These are phyloP conservation scores for Ophiosphaerella narmari DNA, from an alignment of 2,329 filamentous ascomycete genomes.

Conservation along the genomic window DNA sequence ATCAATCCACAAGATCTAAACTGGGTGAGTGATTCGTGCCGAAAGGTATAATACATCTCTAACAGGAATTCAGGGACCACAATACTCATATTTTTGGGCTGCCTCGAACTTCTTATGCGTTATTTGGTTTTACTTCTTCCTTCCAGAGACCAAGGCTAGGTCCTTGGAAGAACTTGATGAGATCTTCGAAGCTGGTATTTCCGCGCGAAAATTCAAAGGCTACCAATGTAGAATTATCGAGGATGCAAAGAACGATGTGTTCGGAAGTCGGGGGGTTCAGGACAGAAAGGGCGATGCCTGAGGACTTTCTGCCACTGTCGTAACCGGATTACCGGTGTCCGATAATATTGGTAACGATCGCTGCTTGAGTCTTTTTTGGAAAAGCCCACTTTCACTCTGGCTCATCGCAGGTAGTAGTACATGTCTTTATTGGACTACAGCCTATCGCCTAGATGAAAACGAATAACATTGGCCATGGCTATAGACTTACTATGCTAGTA, in stretches of 20 bases:
- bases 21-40: constrained; percentile 36
- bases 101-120: constrained; percentile 52
- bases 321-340: too few species aligned
- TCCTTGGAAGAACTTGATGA: constrained; percentile 36
- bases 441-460: background rate
- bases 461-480: constrained; percentile 1
- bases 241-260: constrained; percentile 22
- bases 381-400: too few species aligned
- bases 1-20: constrained; percentile 46
- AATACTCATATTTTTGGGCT: constrained; percentile 33
- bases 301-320: background rate
- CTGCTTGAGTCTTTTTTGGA: too few species aligned
- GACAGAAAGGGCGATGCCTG: background rate
- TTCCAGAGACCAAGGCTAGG: constrained; percentile 54
- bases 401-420: background rate
- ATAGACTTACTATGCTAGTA: constrained; percentile 14
- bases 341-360: too few species aligned
- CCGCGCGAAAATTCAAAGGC: constrained; percentile 24
- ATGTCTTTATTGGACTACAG: background rate
- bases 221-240: constrained; percentile 30
- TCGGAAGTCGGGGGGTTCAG: constrained; percentile 1
- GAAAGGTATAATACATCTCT: background rate
- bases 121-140: constrained; percentile 64
- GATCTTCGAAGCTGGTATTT: constrained; percentile 29
- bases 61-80: constrained; percentile 16